phyloP scores from a whole-genome alignment of 1,284 basidiomycete genomes.

The Sanghuangporus baumii region DNA sequence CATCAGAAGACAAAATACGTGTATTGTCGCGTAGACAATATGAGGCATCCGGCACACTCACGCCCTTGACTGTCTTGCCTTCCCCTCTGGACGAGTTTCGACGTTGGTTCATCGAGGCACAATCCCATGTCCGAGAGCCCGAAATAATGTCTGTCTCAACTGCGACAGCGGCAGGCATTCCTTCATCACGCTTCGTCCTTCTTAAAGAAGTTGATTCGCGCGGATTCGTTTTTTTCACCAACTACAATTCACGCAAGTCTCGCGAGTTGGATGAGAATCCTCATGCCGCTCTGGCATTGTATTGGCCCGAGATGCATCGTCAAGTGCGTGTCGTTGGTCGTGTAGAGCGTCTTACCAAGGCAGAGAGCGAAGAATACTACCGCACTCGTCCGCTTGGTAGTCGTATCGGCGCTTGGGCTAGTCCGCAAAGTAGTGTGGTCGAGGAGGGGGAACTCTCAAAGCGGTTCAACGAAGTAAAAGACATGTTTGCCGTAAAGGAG shows the following conservation, averaged over 20 bases:
- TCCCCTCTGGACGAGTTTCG: constrained; percentile 82
- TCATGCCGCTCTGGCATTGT: constrained; percentile 79
- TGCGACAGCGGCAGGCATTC: constrained; percentile 64
- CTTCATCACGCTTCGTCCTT: constrained; percentile 86
- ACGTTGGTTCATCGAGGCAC: constrained; percentile 74
- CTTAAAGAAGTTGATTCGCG: constrained; percentile 82
- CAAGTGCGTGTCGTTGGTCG: constrained; percentile 83
- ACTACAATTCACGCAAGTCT: constrained; percentile 92
- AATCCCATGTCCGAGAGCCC: constrained; percentile 65
- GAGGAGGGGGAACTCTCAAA: constrained; percentile 63
- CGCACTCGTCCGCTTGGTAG: constrained; percentile 79
- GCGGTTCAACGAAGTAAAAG: constrained; percentile 55
- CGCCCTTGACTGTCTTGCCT: constrained; percentile 49
- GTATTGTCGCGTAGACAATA: constrained; percentile 78
- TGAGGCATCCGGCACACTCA: constrained; percentile 53
- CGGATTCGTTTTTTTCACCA: constrained; percentile 96
- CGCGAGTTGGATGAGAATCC: constrained; percentile 74
- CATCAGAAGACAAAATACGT: constrained; percentile 35
- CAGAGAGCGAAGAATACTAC: constrained; percentile 85
- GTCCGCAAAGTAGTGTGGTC: constrained; percentile 78
- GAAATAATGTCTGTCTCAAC: constrained; percentile 88
- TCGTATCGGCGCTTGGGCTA: constrained; percentile 89
- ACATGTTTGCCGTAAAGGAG: constrained; percentile 51
- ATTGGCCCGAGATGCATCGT: constrained; percentile 84
- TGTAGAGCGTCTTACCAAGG: constrained; percentile 68